These are phyloP conservation scores for Harringtonia aguacate DNA, from an alignment of 2,329 filamentous ascomycete species.

Conservation along the genomic window DNA sequence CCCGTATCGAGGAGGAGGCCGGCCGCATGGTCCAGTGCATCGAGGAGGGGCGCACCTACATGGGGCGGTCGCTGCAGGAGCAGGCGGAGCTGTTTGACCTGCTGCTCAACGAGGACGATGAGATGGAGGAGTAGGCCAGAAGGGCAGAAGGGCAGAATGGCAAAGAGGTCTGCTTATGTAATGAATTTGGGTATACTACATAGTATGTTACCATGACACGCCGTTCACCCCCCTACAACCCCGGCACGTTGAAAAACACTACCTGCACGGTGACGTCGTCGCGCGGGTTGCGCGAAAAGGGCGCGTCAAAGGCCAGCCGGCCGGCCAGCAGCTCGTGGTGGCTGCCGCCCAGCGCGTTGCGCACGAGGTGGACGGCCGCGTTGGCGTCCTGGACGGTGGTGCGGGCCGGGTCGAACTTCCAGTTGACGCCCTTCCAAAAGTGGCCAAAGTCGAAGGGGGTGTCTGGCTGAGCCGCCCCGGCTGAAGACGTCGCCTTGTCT, in stretches of 20 bases:
- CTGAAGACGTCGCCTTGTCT: too few species aligned
- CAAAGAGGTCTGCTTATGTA: too few species aligned
- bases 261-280: not conserved
- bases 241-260: not conserved
- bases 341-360: not conserved
- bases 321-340: not conserved
- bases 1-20: conserved; percentile 11
- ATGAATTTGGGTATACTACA: too few species aligned
- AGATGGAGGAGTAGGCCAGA: not conserved
- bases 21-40: conserved; percentile 9
- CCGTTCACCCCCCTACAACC: too few species aligned
- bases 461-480: too few species aligned
- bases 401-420: not conserved
- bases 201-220: too few species aligned
- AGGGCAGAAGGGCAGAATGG: too few species aligned
- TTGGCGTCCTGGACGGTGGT: not conserved
- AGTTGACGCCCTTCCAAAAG: not conserved
- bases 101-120: conserved; percentile 3
- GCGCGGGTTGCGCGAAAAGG: not conserved
- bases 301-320: not conserved
- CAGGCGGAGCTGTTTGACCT: conserved; percentile 10
- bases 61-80: conserved; percentile 12
- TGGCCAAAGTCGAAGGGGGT: not conserved
- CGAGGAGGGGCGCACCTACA: conserved; percentile 4
- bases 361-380: not conserved